Evolutionary conservation across 164 flowering plant genomes (phyloP), one percentile per base, ranked within the genome.

Genomic region (Piper longum): DNA sequence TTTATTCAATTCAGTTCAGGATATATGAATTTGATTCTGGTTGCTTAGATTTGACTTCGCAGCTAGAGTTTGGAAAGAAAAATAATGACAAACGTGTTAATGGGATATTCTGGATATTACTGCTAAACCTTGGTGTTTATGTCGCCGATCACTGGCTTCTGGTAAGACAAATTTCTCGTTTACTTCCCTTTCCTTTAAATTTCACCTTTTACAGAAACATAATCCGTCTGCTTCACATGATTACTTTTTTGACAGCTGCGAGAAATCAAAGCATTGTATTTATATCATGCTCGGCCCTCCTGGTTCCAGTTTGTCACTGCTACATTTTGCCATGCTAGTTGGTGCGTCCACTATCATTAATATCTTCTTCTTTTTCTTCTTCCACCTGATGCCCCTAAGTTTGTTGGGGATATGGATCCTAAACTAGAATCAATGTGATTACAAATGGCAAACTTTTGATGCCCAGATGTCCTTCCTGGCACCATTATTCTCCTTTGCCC

Each of bases 221-320:
- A 2, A 8, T 48, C 14, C 12, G 8, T 48, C 11, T 48, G 1
- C 14, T 2, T 48, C 9, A 48, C 12, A 3, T 41, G 26, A 57
- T 26, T 36, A 57, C 60, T 13, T 60, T 13, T 12, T 62, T 68
- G 64, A 16, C 78, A 88, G 98, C 73, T 84, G 62, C 82, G 73
- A n/a, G 75, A 66, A 41, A 73, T 87, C 43, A 84, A 80, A 74
- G 61, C 73, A 55, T 72, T 93, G 13, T 93, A 93, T 75, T 75
- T 93, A 62, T 88, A 85, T 68, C 98, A 93, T 76, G 81, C 74
- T 61, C 64, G 72, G 69, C 98, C 98, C 62, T 77, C 76, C 26
- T 93, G 98, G 98, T 88, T 83, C 78, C 98, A 93, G 77, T 93
- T 93, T 73, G 75, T 93, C 57, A 88, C 98, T 9, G 77, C 98